Base-by-base conservation (phyloP, 352 stramenopile species). In the Lagenidium sp. region DNA sequence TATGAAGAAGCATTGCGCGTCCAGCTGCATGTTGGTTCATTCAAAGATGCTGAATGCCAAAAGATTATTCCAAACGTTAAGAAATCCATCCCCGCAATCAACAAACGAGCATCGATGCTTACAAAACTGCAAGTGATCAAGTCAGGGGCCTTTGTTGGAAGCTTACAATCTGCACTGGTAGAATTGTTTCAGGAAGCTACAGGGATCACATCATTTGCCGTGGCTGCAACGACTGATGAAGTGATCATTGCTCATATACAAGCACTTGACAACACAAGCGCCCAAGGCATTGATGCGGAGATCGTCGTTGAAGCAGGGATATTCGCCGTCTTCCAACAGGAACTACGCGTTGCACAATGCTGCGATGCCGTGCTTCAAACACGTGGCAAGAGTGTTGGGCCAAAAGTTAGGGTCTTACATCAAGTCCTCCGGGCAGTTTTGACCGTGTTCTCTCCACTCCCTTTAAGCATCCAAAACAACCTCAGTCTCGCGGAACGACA, bases 31-130 rank as follows among this genome's bases (percentile, higher is more conserved):
- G 48, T 91, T 16, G 76, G 73, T 0, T 80, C 71, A 0, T 65
- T 91, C 21, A 85, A 91, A 50, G 78, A 89, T 26, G 37, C 65
- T 4, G 79, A 89, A 34, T 89, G 76, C 20, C 74, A 86, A 49
- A 88, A 87, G 38, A 70, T 85, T 19, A 24, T 82, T n/a, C 55
- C 69, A 2, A 75, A 59, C 18, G 55, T 82, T 26, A 85, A 78
- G 47, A 80, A 80, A 21, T 24, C 44, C 24, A 36, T 68, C 0
- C 21, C 43, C 6, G 31, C 34, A 6, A 64, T 42, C 1, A 78
- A 42, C 42, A 83, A 78, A 32, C 60, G 67, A 6, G 25, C 49
- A 12, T 55, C 57, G 10, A 41, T 88, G 16, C 30, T 85, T 1
- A 61, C 78, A 3, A 89, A 82, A 47, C 47, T 92, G 0, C 73